phyloP scores from a whole-genome alignment of 768 basidiomycete genomes.

The Boletus subparvulus region DNA sequence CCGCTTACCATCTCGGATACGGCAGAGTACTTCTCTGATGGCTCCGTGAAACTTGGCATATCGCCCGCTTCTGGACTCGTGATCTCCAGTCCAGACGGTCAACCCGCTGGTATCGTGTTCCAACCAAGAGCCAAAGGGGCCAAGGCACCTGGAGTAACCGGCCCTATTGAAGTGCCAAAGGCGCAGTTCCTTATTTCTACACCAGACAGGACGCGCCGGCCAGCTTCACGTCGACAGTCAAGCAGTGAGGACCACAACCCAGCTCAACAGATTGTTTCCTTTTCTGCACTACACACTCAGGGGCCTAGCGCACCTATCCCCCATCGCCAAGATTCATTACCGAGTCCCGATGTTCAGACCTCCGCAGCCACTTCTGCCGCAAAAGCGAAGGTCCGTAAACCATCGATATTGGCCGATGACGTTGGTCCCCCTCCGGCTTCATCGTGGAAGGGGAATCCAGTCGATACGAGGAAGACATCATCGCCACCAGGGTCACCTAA shows the following conservation, averaged over 20 bases:
- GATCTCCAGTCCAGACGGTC: constrained; percentile 90
- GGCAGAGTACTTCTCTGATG: constrained; percentile 64
- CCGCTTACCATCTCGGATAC: constrained; percentile 68
- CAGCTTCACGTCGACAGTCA: constrained; percentile 28
- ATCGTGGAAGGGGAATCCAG: constrained; percentile 26
- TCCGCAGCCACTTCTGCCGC: constrained; percentile 1
- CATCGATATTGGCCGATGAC: constrained; percentile 34
- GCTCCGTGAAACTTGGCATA: constrained; percentile 67
- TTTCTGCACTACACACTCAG: constrained; percentile 29
- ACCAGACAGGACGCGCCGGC: constrained; percentile 27
- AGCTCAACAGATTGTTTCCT: constrained; percentile 26
- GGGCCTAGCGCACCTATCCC: constrained; percentile 11
- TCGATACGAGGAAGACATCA: constrained; percentile 32
- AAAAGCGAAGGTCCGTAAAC: constrained; percentile 30
- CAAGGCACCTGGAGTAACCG: constrained; percentile 31
- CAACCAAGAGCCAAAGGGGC: constrained; percentile 62
- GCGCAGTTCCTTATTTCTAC: constrained; percentile 35
- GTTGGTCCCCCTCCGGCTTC: constrained; percentile 9
- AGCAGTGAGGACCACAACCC: constrained; percentile 29
- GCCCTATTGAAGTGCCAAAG: constrained; percentile 48
- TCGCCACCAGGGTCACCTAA: constrained; percentile 38
- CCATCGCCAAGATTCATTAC: constrained; percentile 26
- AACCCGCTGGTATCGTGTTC: constrained; percentile 95
- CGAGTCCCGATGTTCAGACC: constrained; percentile 21
- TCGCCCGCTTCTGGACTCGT: constrained; percentile 85